These are phyloP conservation scores for Blastobotrys muscicola DNA, from an alignment of 805 yeast species.

Conservation along the genomic window DNA sequence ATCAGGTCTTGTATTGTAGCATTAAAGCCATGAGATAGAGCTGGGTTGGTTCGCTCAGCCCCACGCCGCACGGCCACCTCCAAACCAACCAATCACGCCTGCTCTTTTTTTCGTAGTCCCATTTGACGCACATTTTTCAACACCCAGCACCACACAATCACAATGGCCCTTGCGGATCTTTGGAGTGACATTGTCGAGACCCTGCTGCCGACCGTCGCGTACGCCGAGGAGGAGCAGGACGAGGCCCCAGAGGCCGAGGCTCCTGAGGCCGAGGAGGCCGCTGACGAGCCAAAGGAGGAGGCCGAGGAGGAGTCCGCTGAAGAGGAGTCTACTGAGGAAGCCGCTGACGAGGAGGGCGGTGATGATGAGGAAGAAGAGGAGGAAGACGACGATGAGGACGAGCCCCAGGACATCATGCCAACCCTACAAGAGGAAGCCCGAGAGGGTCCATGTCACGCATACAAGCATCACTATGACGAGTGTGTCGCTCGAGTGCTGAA, in stretches of 20 bases:
- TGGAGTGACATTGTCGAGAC: slow-evolving; percentile 63
- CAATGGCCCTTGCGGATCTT: slow-evolving; percentile 16
- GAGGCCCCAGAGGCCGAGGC: slow-evolving; percentile 2
- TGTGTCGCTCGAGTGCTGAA: slow-evolving; percentile 92
- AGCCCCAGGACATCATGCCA: slow-evolving; percentile 56
- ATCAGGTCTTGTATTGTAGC: too few species aligned
- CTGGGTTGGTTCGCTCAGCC: too few species aligned
- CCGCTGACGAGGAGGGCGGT: slow-evolving; percentile 33
- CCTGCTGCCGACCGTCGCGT: slow-evolving; percentile 67
- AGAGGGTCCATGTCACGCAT: slow-evolving; percentile 57
- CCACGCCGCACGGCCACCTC: too few species aligned
- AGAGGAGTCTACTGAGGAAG: slow-evolving; percentile 34
- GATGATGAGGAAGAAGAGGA: slow-evolving; percentile 49
- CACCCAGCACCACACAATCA: not conserved
- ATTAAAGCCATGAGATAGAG: too few species aligned
- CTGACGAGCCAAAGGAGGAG: not conserved
- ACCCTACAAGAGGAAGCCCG: slow-evolving; percentile 59
- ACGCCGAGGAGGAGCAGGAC: slow-evolving; percentile 50
- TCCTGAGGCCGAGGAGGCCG: not conserved
- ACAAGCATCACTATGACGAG: slow-evolving; percentile 84
- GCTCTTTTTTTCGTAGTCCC: too few species aligned
- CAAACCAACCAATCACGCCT: too few species aligned
- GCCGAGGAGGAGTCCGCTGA: slow-evolving; percentile 21
- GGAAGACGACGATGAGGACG: slow-evolving; percentile 63
- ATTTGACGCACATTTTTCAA: too few species aligned